Evolutionary conservation across 1,139 yeast species (phyloP).

Genomic region (Spencermartinsiella ligniputridi): DNA sequence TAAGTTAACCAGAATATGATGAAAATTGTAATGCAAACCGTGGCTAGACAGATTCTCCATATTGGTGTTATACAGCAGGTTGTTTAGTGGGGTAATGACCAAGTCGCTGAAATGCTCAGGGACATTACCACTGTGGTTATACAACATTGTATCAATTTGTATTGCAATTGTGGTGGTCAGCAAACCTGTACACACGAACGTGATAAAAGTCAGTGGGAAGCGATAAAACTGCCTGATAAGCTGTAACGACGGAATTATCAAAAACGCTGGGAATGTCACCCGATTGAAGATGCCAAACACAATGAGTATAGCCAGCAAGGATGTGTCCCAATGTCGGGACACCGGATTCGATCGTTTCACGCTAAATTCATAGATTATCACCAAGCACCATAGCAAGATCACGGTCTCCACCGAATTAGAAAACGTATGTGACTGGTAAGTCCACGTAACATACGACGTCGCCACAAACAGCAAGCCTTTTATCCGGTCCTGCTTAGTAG

Average conservation of each 20-base stretch:
- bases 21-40: slow-evolving; percentile 77
- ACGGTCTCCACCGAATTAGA: slow-evolving; percentile 84
- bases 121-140: slow-evolving; percentile 16
- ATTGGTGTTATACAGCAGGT: slow-evolving; percentile 62
- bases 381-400: slow-evolving; percentile 53
- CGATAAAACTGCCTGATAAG: slow-evolving; percentile 26
- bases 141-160: slow-evolving; percentile 48
- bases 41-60: slow-evolving; percentile 61
- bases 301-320: slow-evolving; percentile 49
- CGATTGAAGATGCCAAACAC: slow-evolving; percentile 78
- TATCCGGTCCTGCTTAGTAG: slow-evolving; percentile 57
- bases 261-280: slow-evolving; percentile 74
- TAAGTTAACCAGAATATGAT: slow-evolving; percentile 67
- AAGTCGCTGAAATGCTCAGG: slow-evolving; percentile 20
- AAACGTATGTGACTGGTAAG: slow-evolving; percentile 81
- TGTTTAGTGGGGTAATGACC: slow-evolving; percentile 72
- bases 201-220: slow-evolving; percentile 26
- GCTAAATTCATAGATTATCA: slow-evolving; percentile 36
- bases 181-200: slow-evolving; percentile 23
- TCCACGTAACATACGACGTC: slow-evolving; percentile 76
- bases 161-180: slow-evolving; percentile 41
- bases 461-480: slow-evolving; percentile 62
- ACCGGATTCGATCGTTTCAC: slow-evolving; percentile 22
- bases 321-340: slow-evolving; percentile 31
- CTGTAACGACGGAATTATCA: slow-evolving; percentile 50